Evolutionary conservation across 352 stramenopile species (phyloP).

Genomic region (Peronospora tabacina): DNA sequence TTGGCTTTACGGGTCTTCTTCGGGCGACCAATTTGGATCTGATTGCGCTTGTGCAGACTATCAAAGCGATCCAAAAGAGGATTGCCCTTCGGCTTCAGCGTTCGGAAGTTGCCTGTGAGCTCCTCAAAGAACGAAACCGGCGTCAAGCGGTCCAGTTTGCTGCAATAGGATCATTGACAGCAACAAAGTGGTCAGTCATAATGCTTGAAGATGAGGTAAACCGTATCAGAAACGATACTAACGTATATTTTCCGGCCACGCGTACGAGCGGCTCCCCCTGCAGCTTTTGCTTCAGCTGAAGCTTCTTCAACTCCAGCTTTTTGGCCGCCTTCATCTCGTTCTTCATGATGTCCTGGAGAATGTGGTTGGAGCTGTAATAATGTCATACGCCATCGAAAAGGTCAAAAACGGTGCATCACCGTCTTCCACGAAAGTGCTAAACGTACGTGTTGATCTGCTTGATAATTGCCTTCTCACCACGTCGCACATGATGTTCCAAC

Average conservation of each 20-base stretch:
- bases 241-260: conserved; percentile 68
- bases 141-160: conserved; percentile 66
- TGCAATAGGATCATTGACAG: conserved; percentile 19
- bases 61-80: conserved; percentile 78
- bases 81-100: conserved; percentile 72
- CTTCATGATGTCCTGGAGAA: conserved; percentile 59
- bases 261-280: conserved; percentile 63
- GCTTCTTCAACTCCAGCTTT: conserved; percentile 71
- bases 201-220: background rate
- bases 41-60: conserved; percentile 83
- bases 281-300: conserved; percentile 69
- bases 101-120: conserved; percentile 70
- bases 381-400: conserved; percentile 8
- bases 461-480: conserved; percentile 63
- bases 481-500: conserved; percentile 49
- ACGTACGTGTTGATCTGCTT: conserved; percentile 86
- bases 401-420: background rate
- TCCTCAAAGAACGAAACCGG: conserved; percentile 73
- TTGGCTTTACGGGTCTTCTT: conserved; percentile 61
- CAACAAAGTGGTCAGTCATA: conserved; percentile 2
- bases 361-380: conserved; percentile 44
- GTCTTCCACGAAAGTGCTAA: background rate
- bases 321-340: conserved; percentile 55
- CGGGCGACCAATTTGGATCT: conserved; percentile 68
- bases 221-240: conserved; percentile 15